Percentiles rank a stretch among this genome's conserved stretches.
Evolutionary conservation across 495 filamentous ascomycete species (phyloP).

Genomic region (Physcia stellaris): DNA sequence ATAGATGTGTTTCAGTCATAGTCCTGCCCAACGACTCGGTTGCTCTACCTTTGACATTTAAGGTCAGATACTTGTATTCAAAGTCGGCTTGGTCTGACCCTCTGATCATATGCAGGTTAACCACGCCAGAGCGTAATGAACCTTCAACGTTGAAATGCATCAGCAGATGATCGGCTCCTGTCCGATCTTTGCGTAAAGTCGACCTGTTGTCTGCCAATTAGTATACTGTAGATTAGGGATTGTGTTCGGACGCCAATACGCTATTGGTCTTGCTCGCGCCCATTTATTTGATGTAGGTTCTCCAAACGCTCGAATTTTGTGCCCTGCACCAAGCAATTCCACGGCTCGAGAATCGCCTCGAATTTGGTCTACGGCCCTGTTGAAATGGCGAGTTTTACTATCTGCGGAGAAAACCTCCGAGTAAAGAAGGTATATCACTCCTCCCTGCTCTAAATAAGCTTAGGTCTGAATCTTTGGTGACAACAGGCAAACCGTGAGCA

Average conservation of each 20-base stretch:
- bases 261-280: conserved; percentile 72
- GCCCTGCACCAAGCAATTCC: conserved; percentile 59
- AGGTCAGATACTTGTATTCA: conserved; percentile 64
- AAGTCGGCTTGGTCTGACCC: conserved; percentile 47
- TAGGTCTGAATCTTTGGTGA: not conserved
- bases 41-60: conserved; percentile 61
- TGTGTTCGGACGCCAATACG: conserved; percentile 40
- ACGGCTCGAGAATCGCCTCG: conserved; percentile 55
- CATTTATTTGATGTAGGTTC: conserved; percentile 73
- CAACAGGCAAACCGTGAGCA: conserved; percentile 48
- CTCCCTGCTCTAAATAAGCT: conserved; percentile 35
- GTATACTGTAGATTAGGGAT: not conserved
- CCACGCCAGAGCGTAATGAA: conserved; percentile 57
- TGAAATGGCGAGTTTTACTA: conserved; percentile 78
- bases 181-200: conserved; percentile 48
- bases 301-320: conserved; percentile 70
- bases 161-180: conserved; percentile 66
- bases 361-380: conserved; percentile 69
- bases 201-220: conserved; percentile 31
- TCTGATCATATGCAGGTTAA: conserved; percentile 65
- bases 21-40: conserved; percentile 43
- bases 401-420: conserved; percentile 76
- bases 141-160: conserved; percentile 89
- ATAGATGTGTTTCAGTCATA: conserved; percentile 9
- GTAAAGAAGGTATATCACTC: conserved; percentile 66